Evolutionary conservation across 1,139 yeast genomes (phyloP).

Genomic region (Diutina siamensis): DNA sequence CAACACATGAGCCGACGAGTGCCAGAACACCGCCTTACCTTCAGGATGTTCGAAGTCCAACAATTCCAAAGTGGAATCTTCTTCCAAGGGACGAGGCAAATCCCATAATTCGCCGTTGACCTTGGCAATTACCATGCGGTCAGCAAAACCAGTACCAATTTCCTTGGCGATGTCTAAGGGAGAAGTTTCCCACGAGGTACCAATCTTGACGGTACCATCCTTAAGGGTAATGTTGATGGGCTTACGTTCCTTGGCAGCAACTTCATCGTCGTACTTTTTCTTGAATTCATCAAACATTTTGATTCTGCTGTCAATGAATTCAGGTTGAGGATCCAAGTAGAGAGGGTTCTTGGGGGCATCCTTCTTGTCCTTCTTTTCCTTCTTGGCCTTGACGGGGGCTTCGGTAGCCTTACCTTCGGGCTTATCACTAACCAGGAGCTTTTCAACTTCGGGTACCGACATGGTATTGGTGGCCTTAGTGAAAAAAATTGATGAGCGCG

Average conservation of each 20-base stretch:
- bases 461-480: neutral
- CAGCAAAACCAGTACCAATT: slow-evolving; percentile 74
- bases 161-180: slow-evolving; percentile 78
- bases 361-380: slow-evolving; percentile 13
- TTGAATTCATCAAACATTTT: slow-evolving; percentile 71
- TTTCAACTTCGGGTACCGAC: slow-evolving; percentile 30
- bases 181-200: slow-evolving; percentile 78
- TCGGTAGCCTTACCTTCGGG: slow-evolving; percentile 7
- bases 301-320: slow-evolving; percentile 69
- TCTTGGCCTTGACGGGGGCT: slow-evolving; percentile 11
- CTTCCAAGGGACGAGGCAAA: slow-evolving; percentile 86
- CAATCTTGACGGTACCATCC: slow-evolving; percentile 75
- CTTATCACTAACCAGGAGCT: slow-evolving; percentile 32
- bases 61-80: slow-evolving; percentile 58
- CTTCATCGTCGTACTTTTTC: slow-evolving; percentile 62
- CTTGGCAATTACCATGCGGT: slow-evolving; percentile 83
- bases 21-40: slow-evolving; percentile 97
- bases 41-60: slow-evolving; percentile 61
- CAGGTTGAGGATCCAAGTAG: slow-evolving; percentile 67
- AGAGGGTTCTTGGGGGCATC: slow-evolving; percentile 19
- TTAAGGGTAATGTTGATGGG: slow-evolving; percentile 73
- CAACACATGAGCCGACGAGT: slow-evolving; percentile 94
- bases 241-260: slow-evolving; percentile 45
- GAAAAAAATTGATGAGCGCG: neutral
- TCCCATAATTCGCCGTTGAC: slow-evolving; percentile 90